Conservation (phyloP, 73 alveolate species). For the Breviolum minutum region DNA sequence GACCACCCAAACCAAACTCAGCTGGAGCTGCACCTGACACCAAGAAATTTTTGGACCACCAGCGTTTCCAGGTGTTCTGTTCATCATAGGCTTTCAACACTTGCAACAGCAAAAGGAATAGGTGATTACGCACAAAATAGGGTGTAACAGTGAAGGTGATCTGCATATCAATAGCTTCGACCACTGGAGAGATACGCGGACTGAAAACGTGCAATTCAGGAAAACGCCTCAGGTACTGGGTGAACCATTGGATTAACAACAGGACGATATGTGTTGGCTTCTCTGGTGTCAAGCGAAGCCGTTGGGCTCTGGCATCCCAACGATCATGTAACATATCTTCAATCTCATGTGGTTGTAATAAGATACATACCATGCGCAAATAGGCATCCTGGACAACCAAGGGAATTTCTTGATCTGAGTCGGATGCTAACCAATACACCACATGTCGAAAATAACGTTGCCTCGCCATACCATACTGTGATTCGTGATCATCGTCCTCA, state of each 20-base stretch:
- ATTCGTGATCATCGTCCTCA: constrained; percentile 47
- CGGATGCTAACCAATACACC: constrained; percentile 75
- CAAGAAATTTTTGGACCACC: constrained; percentile 40
- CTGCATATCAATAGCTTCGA: constrained; percentile 63
- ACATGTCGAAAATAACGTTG: constrained; percentile 69
- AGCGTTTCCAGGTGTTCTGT: constrained; percentile 77
- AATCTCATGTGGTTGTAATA: constrained; percentile 19
- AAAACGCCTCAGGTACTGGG: constrained; percentile 52
- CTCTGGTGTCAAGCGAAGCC: constrained; percentile 56
- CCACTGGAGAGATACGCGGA: constrained; percentile 92
- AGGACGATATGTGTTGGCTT: constrained; percentile 72
- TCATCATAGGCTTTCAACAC: constrained; percentile 42
- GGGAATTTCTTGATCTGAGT: constrained; percentile 60
- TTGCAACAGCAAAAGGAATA: constrained; percentile 50
- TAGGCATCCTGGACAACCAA: constrained; percentile 84
- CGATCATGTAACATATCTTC: constrained; percentile 79
- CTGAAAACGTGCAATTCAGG: constrained; percentile 83
- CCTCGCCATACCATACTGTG: constrained; percentile 70
- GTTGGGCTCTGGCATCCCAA: constrained; percentile 69
- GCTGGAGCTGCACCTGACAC: constrained; percentile 44
- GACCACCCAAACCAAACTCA: constrained; percentile 55
- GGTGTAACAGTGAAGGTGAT: constrained; percentile 46
- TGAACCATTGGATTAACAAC: constrained; percentile 70
- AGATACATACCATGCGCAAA: constrained; percentile 49
- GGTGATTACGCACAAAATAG: constrained; percentile 55